phyloP scores from a whole-genome alignment of 805 yeast species.

The Starmerella davenportii region DNA sequence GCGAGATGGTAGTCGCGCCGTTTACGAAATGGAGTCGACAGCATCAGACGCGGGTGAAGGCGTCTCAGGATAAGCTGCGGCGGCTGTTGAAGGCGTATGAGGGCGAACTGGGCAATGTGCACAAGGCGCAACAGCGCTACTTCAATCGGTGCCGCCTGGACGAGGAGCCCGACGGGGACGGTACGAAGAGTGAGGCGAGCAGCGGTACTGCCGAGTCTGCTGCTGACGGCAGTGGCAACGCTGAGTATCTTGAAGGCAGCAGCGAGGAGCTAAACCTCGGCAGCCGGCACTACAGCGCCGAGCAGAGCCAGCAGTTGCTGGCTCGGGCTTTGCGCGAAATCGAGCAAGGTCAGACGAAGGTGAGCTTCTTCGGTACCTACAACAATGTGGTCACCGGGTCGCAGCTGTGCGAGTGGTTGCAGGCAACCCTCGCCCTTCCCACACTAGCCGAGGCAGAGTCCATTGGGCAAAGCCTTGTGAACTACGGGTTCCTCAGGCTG shows the following conservation, averaged over 20 bases:
- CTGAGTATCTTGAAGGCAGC: conserved; percentile 2
- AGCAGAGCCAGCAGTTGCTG: conserved; percentile 29
- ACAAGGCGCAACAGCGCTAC: conserved; percentile 43
- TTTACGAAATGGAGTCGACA: conserved; percentile 59
- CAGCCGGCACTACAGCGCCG: conserved; percentile 22
- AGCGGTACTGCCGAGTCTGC: too few species aligned
- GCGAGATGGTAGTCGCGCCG: conserved; percentile 44
- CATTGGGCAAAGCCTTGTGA: conserved; percentile 55
- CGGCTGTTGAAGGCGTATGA: conserved; percentile 37
- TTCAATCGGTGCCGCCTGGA: conserved; percentile 59
- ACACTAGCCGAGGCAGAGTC: conserved; percentile 44
- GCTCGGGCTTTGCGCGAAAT: conserved; percentile 30
- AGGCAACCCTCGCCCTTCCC: conserved; percentile 28
- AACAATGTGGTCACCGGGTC: conserved; percentile 45
- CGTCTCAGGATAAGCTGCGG: conserved; percentile 37
- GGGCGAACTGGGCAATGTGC: conserved; percentile 32
- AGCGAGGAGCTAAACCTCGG: conserved; percentile 20
- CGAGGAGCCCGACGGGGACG: conserved; percentile 31
- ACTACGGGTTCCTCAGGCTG: conserved; percentile 39
- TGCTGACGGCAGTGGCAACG: not conserved
- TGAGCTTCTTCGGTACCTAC: conserved; percentile 54
- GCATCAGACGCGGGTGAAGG: conserved; percentile 48
- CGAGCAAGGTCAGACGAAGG: conserved; percentile 37
- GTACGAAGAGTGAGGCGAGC: not conserved
- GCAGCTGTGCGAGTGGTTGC: conserved; percentile 42